Evolutionary conservation across 495 filamentous ascomycete genomes (phyloP), one percentile per base, ranked within the genome.

Genomic region (Choiromyces venosus): DNA sequence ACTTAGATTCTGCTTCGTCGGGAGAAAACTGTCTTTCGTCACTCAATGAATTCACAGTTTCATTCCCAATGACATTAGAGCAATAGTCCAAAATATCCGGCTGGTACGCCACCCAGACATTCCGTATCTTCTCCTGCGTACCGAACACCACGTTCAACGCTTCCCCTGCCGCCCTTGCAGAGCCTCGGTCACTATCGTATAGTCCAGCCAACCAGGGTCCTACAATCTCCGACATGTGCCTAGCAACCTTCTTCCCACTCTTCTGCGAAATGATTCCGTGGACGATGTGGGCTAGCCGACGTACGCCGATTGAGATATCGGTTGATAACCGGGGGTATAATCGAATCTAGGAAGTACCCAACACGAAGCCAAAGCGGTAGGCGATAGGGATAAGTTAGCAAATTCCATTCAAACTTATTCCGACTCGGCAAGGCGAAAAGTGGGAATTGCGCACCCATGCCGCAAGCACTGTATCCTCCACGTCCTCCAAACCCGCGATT

Each of bases 251-350:
- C 83, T 93, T 96, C 29, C 92, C 91, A 36, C 87, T 88, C 12
- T 90, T 87, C 25, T 85, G 86, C 66, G 91, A 87, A 61, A 98
- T 85, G 64, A 89, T 85, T 70, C 92, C 90, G 73, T 93, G 92
- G 29, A 94, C 80, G 18, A 82, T 83, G 81, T 97, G 93, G 46
- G 95, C 87, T 40, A 93, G 86, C 78, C 97, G 92, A 71, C 96
- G 91, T 25, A 96, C 93, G 73, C 92, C 87, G n/a, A 92, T 87
- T 65, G 92, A 89, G 72, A 90, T 90, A 79, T 97, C 94, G 81
- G 97, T 94, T 4, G 93, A 94, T 29, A 90, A 85, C 65, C 94
- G 89, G 68, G 95, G 93, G 80, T 94, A 99, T 68, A 94, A 83
- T 83, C 90, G 91, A 64, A 91, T 87, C 94, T 97, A 82, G 21